Evolutionary conservation across 345 rosid genomes (phyloP).

Genomic region (Boechera divaricarpa): DNA sequence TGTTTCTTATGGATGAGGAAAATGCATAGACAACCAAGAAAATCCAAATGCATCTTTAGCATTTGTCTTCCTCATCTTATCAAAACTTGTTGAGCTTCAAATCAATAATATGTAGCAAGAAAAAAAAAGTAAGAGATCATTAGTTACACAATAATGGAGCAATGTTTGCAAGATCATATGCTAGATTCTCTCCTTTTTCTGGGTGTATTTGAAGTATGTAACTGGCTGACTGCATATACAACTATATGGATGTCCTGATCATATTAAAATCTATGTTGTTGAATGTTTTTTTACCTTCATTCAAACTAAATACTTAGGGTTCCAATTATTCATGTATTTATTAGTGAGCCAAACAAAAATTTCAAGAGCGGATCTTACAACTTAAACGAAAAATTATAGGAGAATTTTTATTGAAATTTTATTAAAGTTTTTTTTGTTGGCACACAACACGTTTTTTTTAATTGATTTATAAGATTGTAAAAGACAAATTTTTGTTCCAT

Average conservation of each 20-base stretch:
- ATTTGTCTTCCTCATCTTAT: conserved; percentile 42
- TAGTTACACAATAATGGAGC: not conserved
- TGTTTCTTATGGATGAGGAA: conserved; percentile 67
- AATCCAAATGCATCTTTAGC: conserved; percentile 27
- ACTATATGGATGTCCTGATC: not conserved
- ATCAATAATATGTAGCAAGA: not conserved
- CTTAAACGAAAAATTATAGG: no score
- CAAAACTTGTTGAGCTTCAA: conserved; percentile 12
- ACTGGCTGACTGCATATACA: not conserved
- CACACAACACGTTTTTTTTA: not conserved
- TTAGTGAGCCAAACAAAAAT: no score
- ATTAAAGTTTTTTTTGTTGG: not conserved
- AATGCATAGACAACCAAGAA: conserved; percentile 50
- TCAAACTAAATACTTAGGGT: not conserved
- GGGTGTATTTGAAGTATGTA: not conserved
- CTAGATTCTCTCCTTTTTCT: not conserved
- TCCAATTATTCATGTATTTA: no score
- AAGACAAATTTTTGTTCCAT: not conserved
- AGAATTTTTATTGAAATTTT: no score
- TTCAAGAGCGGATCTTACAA: no score
- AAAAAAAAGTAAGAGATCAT: not conserved
- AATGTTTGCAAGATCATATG: conserved; percentile 3
- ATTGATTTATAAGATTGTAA: not conserved
- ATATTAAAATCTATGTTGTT: not conserved
- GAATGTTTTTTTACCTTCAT: not conserved